These are phyloP conservation scores for Aspergillus conjunctus DNA, from an alignment of 495 filamentous ascomycete genomes.

Conservation along the genomic window DNA sequence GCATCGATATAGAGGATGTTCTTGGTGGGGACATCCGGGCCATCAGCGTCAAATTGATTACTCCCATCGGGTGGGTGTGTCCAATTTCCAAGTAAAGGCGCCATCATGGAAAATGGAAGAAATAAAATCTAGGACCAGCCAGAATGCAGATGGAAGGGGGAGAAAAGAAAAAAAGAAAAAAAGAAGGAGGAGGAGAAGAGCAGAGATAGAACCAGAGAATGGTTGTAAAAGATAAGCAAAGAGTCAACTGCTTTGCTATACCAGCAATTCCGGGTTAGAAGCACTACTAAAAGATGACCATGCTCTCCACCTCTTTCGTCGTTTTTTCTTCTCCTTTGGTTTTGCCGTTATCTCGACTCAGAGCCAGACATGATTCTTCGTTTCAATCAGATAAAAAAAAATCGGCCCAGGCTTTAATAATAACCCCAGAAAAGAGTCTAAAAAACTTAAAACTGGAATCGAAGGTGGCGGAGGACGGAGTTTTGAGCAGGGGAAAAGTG, in stretches of 20 bases:
- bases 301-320: background rate
- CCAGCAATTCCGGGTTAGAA: background rate
- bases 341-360: background rate
- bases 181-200: background rate
- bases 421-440: background rate
- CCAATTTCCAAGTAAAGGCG: conserved; percentile 40
- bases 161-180: background rate
- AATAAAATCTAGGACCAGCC: background rate
- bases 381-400: background rate
- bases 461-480: conserved; percentile 1
- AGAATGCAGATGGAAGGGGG: conserved; percentile 4
- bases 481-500: conserved; percentile 1
- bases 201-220: conserved; percentile 3
- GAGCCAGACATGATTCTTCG: background rate
- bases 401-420: background rate
- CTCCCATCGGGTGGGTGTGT: conserved; percentile 15
- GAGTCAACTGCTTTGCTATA: background rate
- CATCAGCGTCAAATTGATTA: conserved; percentile 6
- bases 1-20: conserved; percentile 86
- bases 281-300: background rate
- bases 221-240: background rate
- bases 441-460: background rate
- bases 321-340: background rate
- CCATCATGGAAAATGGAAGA: conserved; percentile 28
- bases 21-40: conserved; percentile 22